phyloP scores from a whole-genome alignment of 331 rosid genomes.

The Ulmus americana region DNA sequence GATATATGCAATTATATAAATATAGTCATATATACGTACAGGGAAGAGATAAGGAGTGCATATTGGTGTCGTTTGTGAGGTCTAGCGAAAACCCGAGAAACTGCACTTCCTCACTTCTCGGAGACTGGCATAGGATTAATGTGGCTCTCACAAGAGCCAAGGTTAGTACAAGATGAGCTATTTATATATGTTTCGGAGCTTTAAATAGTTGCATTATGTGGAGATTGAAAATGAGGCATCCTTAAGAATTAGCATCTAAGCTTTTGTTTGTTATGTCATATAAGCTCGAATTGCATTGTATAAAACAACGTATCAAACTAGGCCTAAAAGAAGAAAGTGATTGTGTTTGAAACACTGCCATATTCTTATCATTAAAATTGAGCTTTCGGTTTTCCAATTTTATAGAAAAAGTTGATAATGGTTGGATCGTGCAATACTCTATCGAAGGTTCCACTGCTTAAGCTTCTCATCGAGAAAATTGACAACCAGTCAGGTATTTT shows the following conservation, averaged over 20 bases:
- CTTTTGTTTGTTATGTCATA: no score
- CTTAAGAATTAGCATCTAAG: neutral
- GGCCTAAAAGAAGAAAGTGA: no score
- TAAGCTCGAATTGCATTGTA: no score
- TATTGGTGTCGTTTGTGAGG: constrained; percentile 77
- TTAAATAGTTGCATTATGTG: neutral
- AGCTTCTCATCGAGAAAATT: constrained; percentile 78
- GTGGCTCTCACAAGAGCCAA: constrained; percentile 92
- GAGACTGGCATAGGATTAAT: constrained; percentile 95
- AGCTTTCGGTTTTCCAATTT: neutral
- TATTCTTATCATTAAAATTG: no score
- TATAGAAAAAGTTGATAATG: constrained; percentile 84
- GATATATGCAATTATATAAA: neutral
- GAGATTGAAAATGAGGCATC: neutral
- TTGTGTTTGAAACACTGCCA: no score
- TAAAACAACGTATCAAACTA: no score
- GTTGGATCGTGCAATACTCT: constrained; percentile 84
- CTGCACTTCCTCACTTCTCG: constrained; percentile 66
- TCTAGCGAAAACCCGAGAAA: constrained; percentile 69
- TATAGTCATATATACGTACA: constrained; percentile 16
- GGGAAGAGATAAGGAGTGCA: constrained; percentile 98
- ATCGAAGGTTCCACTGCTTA: constrained; percentile 62
- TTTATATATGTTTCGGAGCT: neutral
- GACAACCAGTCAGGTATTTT: constrained; percentile 75
- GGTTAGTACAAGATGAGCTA: constrained; percentile 35